Base-by-base conservation (phyloP, 352 stramenopile genomes). In the Phytophthora hibernalis region DNA sequence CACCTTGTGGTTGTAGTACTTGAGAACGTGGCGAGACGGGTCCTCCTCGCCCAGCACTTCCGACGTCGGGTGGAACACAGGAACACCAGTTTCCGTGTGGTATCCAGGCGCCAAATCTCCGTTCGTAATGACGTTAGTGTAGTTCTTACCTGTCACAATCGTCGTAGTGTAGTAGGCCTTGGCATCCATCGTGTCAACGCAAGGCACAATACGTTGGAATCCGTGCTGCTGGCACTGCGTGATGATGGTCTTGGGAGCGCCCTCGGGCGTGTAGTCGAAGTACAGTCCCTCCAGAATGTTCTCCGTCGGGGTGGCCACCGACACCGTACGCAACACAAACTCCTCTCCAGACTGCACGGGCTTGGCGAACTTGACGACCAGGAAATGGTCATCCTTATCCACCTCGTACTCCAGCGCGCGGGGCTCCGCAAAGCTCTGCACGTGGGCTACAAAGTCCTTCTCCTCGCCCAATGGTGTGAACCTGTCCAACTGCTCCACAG, bases 51-150 rank as follows among this genome's bases (percentile, higher is more conserved):
- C 74, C 15, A 91, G 73, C 31, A 89, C 74, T 50, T 87, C 80
- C 40, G 62, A 70, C 31, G 79, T 70, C 15, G 76, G 66, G 42
- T 91, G 82, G 61, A 87, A 90, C 30, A 90, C 70, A 8, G 84
- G 80, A 43, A 88, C 79, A 28, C 80, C 80, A n/a, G 76, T 72
- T 8, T 83, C 76, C 35, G 76, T 84, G 58, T 81, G 70, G 54
- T 86, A 93, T 51, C 81, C 82, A 22, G 82, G 84, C 9, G 84
- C 82, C 50, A 90, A 61, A 54, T 93, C 84, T 64, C 84, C 84
- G 67, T 91, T 93, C 20, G 84, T 93, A 61, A 93, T 90, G 44
- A 91, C 87, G 69, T 93, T 93, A 3, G 82, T 93, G 70, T 93
- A 93, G 48, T 71, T 74, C 54, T 81, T 91, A 61, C 83, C 79